Conservation (phyloP, 768 basidiomycete genomes). For the Naematelia encephala region DNA sequence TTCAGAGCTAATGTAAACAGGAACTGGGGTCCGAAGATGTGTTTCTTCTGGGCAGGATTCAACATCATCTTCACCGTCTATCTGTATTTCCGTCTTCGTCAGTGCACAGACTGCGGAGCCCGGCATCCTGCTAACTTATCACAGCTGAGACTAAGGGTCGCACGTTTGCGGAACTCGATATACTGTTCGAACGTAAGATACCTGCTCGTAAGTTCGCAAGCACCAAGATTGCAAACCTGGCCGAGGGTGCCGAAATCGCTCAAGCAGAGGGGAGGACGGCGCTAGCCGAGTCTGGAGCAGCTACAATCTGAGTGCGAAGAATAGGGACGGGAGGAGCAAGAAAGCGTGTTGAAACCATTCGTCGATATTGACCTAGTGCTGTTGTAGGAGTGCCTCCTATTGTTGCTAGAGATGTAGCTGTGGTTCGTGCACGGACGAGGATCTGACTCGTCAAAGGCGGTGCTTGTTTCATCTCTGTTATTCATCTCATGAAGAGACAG, state of each 20-base stretch:
- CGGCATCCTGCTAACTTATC: not conserved
- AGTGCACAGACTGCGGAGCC: not conserved
- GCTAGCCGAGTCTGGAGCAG: too few species aligned
- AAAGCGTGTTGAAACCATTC: too few species aligned
- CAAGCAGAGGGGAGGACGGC: too few species aligned
- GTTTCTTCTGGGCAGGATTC: conserved; percentile 14
- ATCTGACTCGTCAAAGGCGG: too few species aligned
- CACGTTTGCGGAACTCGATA: conserved; percentile 3
- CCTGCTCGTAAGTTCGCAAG: conserved; percentile 1
- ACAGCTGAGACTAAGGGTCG: conserved; percentile 6
- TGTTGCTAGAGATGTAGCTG: too few species aligned
- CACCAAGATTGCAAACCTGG: conserved; percentile 1
- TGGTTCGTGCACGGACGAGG: too few species aligned
- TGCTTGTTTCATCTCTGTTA: too few species aligned
- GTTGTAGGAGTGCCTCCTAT: too few species aligned
- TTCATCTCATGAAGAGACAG: too few species aligned
- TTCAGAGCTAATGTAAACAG: not conserved
- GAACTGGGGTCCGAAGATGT: not conserved
- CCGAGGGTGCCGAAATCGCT: not conserved
- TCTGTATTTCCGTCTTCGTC: conserved; percentile 6
- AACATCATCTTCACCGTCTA: conserved; percentile 6
- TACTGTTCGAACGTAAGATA: conserved; percentile 1
- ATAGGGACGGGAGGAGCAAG: too few species aligned
- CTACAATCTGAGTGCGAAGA: too few species aligned
- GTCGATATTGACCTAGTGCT: too few species aligned